Base-by-base conservation (phyloP, 2,329 filamentous ascomycete species). In the Ceratocystis ficicola region DNA sequence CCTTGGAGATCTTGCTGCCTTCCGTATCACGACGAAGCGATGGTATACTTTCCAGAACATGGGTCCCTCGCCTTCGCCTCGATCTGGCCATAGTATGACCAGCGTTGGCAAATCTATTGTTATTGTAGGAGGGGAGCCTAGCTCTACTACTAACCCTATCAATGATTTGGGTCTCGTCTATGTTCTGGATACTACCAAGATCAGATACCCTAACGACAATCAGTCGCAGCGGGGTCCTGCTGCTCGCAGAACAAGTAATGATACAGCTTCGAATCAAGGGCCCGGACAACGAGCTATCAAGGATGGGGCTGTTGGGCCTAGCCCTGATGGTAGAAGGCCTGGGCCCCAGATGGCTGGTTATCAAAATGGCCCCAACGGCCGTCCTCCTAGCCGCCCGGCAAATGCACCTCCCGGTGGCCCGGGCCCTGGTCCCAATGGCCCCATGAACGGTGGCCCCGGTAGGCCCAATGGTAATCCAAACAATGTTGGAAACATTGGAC, bases 21-120 rank as follows among this genome's bases (percentile, higher is more conserved):
- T 85, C 71, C 77, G 81, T 64, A 84, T 85, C 67, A 85, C 87
- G 0, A 91, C 91, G 10, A 86, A 90, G 69, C 85, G 94, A 68
- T 99, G 94, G 94, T 99, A 97, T 75, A 99, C 94, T 44, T 99
- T 99, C 76, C 94, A 99, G 73, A 99, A 99, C 73, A 99, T 99
- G 94, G 94, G 94, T 0, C 92, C 92, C 2, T 95, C 92, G 0
- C 94, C 94, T 0, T 96, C 92, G 2, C 86, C 94, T 41, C 83
- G 94, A 68, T 97, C 93, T 17, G 94, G 94, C 1, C 94, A 99
- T 75, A 96, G 91, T 75, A 97, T 99, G 94, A 97, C 94, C 1
- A 86, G 91, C 1, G 90, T 93, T 69, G 90, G 90, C 36, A 96
- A 96, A 75, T 89, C 92, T 68, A 87, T 99, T 69, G 87, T 97